Evolutionary conservation across 1,139 yeast species (phyloP).

Genomic region (Candida tetrigidarum): DNA sequence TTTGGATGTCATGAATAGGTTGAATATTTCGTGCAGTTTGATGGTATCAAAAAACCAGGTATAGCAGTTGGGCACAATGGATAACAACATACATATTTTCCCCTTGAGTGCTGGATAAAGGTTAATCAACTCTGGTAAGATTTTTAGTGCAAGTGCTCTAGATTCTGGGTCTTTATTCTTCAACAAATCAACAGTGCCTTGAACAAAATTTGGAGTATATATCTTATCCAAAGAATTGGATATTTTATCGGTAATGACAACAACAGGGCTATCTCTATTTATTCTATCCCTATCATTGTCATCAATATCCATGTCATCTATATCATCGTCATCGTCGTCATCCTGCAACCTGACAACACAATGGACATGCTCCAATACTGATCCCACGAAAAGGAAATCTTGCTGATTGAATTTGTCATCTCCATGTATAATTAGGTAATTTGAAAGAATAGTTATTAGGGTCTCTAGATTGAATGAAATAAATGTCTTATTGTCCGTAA

Average conservation of each 20-base stretch:
- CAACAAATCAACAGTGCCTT: slow-evolving; percentile 25
- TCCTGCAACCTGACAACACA: slow-evolving; percentile 21
- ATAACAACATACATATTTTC: slow-evolving; percentile 39
- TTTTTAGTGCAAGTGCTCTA: slow-evolving; percentile 21
- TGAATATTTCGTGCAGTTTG: slow-evolving; percentile 22
- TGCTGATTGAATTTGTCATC: slow-evolving; percentile 17
- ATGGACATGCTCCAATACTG: slow-evolving; percentile 27
- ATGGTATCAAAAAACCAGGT: slow-evolving; percentile 31
- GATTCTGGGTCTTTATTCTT: slow-evolving; percentile 14
- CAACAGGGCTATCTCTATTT: background rate
- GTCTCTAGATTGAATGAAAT: slow-evolving; percentile 4
- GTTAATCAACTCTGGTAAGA: slow-evolving; percentile 33
- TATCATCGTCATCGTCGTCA: slow-evolving; percentile 11
- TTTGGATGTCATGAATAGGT: slow-evolving; percentile 14
- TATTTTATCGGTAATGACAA: slow-evolving; percentile 4
- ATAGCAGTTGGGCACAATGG: slow-evolving; percentile 39
- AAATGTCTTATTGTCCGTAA: background rate
- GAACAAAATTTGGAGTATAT: slow-evolving; percentile 30
- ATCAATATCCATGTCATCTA: slow-evolving; percentile 7
- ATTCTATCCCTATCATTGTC: slow-evolving; percentile 6
- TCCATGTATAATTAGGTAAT: slow-evolving; percentile 26
- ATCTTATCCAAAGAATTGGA: slow-evolving; percentile 11
- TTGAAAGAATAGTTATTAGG: slow-evolving; percentile 22
- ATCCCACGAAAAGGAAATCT: slow-evolving; percentile 28
- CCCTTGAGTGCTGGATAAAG: slow-evolving; percentile 35